Percentiles rank a stretch among this genome's conserved stretches.
phyloP scores from a whole-genome alignment of 2,329 filamentous ascomycete genomes.

The Westerdykella ornata region DNA sequence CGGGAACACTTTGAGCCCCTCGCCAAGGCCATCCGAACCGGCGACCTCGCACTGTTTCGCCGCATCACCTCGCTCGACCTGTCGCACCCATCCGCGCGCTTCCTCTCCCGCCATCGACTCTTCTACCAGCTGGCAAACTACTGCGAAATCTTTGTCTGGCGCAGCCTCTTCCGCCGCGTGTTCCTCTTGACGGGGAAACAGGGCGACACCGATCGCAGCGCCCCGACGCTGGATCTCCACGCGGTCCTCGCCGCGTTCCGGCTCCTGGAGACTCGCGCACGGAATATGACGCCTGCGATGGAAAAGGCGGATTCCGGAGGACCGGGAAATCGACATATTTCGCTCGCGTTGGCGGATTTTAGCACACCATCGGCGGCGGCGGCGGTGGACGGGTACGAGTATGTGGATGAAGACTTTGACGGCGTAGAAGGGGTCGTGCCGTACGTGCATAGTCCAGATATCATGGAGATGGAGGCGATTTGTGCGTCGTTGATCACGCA shows the following conservation, averaged over 20 bases:
- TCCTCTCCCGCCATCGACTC: constrained; percentile 70
- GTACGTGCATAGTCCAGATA: constrained; percentile 41
- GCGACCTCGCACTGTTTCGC: constrained; percentile 69
- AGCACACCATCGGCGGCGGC: constrained; percentile 33
- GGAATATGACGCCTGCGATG: constrained; percentile 20
- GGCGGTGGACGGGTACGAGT: not conserved
- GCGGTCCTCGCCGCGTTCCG: constrained; percentile 59
- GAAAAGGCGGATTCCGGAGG: constrained; percentile 18
- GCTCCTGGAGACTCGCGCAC: constrained; percentile 55
- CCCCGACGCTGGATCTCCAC: constrained; percentile 67
- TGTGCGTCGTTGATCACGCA: constrained; percentile 72
- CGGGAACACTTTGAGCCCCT: constrained; percentile 64
- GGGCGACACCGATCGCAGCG: constrained; percentile 53
- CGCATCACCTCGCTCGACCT: constrained; percentile 51
- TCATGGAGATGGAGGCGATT: constrained; percentile 67
- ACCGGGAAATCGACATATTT: constrained; percentile 38
- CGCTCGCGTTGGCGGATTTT: constrained; percentile 45
- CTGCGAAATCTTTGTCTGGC: constrained; percentile 76
- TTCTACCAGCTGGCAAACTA: constrained; percentile 69
- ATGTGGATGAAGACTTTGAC: constrained; percentile 42
- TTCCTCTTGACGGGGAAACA: constrained; percentile 74
- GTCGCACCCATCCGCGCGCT: constrained; percentile 39
- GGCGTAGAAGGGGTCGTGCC: constrained; percentile 28
- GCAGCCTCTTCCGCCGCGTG: constrained; percentile 67
- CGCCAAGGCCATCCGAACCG: constrained; percentile 63